phyloP scores from a whole-genome alignment of 2,329 filamentous ascomycete genomes.

The Leptographium galeiforme region DNA sequence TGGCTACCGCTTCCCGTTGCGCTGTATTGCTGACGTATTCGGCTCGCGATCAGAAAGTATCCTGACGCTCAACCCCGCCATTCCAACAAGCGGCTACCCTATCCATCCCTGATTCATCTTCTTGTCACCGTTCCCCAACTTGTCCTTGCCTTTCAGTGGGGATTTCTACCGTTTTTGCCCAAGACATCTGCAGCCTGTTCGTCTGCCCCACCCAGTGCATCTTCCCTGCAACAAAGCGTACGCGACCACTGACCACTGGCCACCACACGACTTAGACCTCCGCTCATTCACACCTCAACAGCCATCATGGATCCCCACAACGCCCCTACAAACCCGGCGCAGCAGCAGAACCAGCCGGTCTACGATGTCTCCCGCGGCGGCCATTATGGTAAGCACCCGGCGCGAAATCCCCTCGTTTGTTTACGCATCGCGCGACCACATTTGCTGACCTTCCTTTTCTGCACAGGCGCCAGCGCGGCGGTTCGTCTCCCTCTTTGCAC shows the following conservation, averaged over 20 bases:
- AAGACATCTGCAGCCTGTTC: background rate
- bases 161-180: background rate
- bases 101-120: too few relatives aligned
- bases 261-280: background rate
- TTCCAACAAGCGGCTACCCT: background rate
- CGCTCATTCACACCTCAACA: background rate
- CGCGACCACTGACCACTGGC: background rate
- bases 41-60: background rate
- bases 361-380: conserved; percentile 64
- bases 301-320: conserved; percentile 40
- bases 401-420: background rate
- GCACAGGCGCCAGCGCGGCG: conserved; percentile 51
- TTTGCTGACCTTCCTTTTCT: conserved; percentile 10
- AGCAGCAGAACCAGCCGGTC: conserved; percentile 47
- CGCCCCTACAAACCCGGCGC: conserved; percentile 38
- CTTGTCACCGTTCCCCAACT: background rate
- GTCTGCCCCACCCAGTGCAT: background rate
- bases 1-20: background rate
- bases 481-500: conserved; percentile 32
- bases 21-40: background rate
- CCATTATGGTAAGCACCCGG: conserved; percentile 54
- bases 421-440: conserved; percentile 5
- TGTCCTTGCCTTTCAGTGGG: background rate
- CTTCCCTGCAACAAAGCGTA: background rate
- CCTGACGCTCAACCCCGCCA: background rate